Conservation (phyloP, 371 early-diverging fungal genomes). For the Rhizopus stolonifer region DNA sequence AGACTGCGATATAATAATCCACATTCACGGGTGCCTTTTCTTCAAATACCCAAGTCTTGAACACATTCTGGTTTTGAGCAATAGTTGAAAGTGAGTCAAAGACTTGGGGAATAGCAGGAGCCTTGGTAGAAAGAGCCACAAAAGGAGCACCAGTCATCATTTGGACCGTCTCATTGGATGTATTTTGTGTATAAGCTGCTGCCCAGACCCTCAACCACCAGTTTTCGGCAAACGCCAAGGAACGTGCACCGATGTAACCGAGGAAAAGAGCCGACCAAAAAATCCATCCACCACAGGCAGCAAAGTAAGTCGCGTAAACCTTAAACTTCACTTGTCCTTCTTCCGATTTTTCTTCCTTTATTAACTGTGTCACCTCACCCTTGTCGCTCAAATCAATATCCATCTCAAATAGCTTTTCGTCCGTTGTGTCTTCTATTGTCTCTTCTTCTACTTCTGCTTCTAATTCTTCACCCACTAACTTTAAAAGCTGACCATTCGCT, state of each 20-base stretch:
- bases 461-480: slow-evolving; percentile 16
- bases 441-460: slow-evolving; percentile 4
- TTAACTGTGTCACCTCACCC: slow-evolving; percentile 39
- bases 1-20: slow-evolving; percentile 29
- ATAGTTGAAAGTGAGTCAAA: slow-evolving; percentile 26
- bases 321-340: slow-evolving; percentile 60
- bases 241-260: slow-evolving; percentile 50
- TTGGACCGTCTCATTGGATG: neutral
- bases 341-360: slow-evolving; percentile 41
- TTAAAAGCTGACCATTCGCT: slow-evolving; percentile 10
- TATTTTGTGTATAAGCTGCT: slow-evolving; percentile 11
- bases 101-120: slow-evolving; percentile 6
- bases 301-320: slow-evolving; percentile 63
- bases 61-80: slow-evolving; percentile 21
- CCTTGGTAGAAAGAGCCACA: neutral
- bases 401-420: slow-evolving; percentile 48
- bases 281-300: slow-evolving; percentile 64
- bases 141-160: neutral
- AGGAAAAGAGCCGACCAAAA: slow-evolving; percentile 50
- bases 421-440: slow-evolving; percentile 12
- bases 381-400: slow-evolving; percentile 23
- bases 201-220: slow-evolving; percentile 37
- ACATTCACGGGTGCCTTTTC: slow-evolving; percentile 21
- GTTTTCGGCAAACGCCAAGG: slow-evolving; percentile 44
- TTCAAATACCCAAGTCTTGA: slow-evolving; percentile 28